Base-by-base conservation (phyloP, 2,329 filamentous ascomycete species). In the Colletotrichum sp. region DNA sequence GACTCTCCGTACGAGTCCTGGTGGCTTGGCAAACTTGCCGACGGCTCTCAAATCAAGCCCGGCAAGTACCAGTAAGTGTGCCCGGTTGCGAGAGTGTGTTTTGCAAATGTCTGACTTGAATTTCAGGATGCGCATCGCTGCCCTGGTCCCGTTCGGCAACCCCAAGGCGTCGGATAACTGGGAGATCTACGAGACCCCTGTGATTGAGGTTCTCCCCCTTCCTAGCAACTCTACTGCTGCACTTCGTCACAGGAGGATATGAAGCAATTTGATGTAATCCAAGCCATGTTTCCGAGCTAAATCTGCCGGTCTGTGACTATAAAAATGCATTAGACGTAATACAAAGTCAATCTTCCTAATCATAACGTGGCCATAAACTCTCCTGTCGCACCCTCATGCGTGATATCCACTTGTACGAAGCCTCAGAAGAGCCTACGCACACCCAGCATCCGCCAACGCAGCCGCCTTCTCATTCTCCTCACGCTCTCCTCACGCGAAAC, bases 11-110 rank as follows among this genome's bases (percentile, higher is more conserved):
- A 81, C 32, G 72, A 77, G 76, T 86, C 83, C 66, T 87, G 84
- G 82, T 87, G 86, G 86, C 86, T 87, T 27, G 86, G 86, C 2
- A 85, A 85, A 73, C 82, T 87, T 9, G 84, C 85, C 8, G 85
- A 87, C 72, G 86, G 86, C 5, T 83, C 84, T 11, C 82, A 82
- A 65, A 86, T 87, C 69, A 79, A 81, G 13, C 84, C 86, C 7
- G 86, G 86, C 1, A 84, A 84, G 44, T 87, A 87, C 74, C 84
- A 83, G 86, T 87, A 6, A 75, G 75, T 69, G 11, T 30, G 0
- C 12, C 4, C 2, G n/a, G 4, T 19, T 4, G 1, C 16, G 3
- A 30, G 9, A 9, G 19, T 52, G 8, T 8, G 12, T 5, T 9
- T 2, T n/a, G 11, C 57, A 3, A 15, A 3, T 57, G 25, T 29